Conservation (phyloP, 805 yeast genomes). For the Cyberlindnera samutprakarnensis region DNA sequence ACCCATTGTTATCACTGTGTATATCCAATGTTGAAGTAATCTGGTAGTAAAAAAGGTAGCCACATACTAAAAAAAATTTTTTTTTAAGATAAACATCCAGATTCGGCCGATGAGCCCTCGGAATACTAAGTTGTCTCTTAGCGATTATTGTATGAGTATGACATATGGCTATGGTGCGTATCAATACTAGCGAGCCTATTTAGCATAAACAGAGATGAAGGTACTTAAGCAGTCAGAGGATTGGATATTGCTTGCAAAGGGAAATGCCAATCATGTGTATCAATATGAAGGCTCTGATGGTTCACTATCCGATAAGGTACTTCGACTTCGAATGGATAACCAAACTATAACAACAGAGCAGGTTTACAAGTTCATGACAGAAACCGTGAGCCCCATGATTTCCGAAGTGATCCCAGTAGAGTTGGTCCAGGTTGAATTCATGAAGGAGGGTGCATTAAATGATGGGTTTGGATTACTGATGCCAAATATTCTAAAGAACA, state of each 20-base stretch:
- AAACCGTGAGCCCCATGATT: conserved; percentile 14
- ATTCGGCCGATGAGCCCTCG: conserved; percentile 1
- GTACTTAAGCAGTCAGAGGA: conserved; percentile 2
- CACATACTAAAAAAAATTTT: no score
- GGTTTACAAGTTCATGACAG: conserved; percentile 12
- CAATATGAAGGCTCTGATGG: conserved; percentile 30
- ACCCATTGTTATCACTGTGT: no score
- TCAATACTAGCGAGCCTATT: no score
- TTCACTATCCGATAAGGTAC: conserved; percentile 24
- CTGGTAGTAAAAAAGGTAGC: no score
- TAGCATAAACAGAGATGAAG: neutral
- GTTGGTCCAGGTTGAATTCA: conserved; percentile 10
- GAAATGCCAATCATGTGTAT: conserved; percentile 42
- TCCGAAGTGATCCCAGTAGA: conserved; percentile 22
- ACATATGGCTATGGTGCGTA: no score
- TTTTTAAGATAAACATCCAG: no score
- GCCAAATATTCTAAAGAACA: conserved; percentile 32
- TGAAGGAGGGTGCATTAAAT: conserved; percentile 12
- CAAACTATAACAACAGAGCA: conserved; percentile 11
- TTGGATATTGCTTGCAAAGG: conserved; percentile 41
- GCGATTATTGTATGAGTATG: no score
- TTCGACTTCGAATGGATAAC: conserved; percentile 24
- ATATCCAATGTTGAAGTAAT: no score
- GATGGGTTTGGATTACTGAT: conserved; percentile 38
- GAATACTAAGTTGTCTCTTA: no score